Base-by-base conservation (phyloP, 2,329 filamentous ascomycete species). In the Diaporthe capsici region DNA sequence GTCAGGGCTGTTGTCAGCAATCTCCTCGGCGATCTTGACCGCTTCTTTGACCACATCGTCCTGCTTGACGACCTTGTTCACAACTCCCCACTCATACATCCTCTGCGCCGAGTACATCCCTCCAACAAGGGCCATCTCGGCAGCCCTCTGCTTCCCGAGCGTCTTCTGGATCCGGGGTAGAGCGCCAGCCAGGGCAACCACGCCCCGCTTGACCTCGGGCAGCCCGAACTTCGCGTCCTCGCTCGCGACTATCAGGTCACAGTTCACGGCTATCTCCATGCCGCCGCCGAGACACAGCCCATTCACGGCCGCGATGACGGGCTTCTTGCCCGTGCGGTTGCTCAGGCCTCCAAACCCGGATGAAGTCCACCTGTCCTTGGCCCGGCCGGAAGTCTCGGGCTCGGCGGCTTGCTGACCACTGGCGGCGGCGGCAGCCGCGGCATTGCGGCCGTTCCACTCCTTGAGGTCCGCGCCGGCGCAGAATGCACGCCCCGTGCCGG, bases 231-330 rank as follows among this genome's bases (percentile, higher is more conserved):
- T 85, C 0, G 93, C 93, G 17, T 82, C 80, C 4, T 84, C 81
- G 3, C 88, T 85, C 4, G 94, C 93, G 44, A 96, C 83, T 3
- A 95, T 88, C 74, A 96, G 85, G 85, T 97, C 94, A 77, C 89
- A 90, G 83, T 95, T 95, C 67, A 93, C 86, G 17, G 91, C 88
- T 85, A 95, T 94, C 86, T 96, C 94, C 83, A 94, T 92, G 2
- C 94, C 94, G 72, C 94, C 94, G 49, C 94, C 94, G 61, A 94
- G 88, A 75, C 93, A 94, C 25, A 93, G 86, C 9, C 94, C 94
- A 80, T 95, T 94, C 28, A 96, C 92, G 1, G 94, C 94, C 1
- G 92, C 93, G 39, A 96, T 89, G 73, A 96, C 88, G 8, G 94
- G 94, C 81, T 96, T 96, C 83, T 91, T 91, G 65, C 93, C 93